Percentiles rank a stretch among this genome's conserved stretches.
Conservation (phyloP, 306 rosid species). For the Vicia villosa region DNA sequence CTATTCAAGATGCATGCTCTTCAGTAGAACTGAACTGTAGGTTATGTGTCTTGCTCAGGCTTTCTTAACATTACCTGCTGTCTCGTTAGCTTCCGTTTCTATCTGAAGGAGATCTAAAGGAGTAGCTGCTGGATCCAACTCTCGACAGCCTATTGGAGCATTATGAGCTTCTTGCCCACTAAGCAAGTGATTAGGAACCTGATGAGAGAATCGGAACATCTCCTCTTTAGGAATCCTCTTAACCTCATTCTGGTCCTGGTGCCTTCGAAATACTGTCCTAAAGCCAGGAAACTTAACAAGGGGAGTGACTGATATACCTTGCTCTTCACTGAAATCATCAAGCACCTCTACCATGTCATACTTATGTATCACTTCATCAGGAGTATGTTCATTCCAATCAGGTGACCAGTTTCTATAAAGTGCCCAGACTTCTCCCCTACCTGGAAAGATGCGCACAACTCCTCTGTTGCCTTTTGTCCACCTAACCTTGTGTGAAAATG, state of each 20-base stretch:
- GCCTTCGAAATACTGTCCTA: slow-evolving; percentile 77
- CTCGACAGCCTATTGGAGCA: slow-evolving; percentile 78
- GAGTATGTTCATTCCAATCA: slow-evolving; percentile 72
- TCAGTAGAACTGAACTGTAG: slow-evolving; percentile 29
- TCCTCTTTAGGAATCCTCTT: slow-evolving; percentile 76
- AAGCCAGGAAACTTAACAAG: slow-evolving; percentile 75
- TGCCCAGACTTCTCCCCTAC: slow-evolving; percentile 93
- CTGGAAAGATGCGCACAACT: slow-evolving; percentile 74
- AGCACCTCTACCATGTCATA: slow-evolving; percentile 97
- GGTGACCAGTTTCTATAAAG: slow-evolving; percentile 85
- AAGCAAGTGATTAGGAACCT: slow-evolving; percentile 83
- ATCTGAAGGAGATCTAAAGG: slow-evolving; percentile 83
- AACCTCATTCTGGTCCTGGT: slow-evolving; percentile 50
- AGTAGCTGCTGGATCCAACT: slow-evolving; percentile 97
- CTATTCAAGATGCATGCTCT: slow-evolving; percentile 39
- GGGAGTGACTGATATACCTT: slow-evolving; percentile 66
- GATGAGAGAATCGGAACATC: slow-evolving; percentile 91
- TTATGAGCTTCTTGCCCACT: slow-evolving; percentile 82
- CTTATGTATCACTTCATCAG: slow-evolving; percentile 73
- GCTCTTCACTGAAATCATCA: slow-evolving; percentile 64
- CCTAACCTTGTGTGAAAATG: slow-evolving; percentile 82
- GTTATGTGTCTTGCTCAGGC: slow-evolving; percentile 34
- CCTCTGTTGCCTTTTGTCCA: slow-evolving; percentile 87
- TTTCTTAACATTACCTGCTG: slow-evolving; percentile 37
- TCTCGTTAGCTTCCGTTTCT: slow-evolving; percentile 49